A percentile compares a stretch with the other conserved stretches of the same genome.
phyloP scores from a whole-genome alignment of 2,329 filamentous ascomycete species.

The Colletotrichum noveboracense region DNA sequence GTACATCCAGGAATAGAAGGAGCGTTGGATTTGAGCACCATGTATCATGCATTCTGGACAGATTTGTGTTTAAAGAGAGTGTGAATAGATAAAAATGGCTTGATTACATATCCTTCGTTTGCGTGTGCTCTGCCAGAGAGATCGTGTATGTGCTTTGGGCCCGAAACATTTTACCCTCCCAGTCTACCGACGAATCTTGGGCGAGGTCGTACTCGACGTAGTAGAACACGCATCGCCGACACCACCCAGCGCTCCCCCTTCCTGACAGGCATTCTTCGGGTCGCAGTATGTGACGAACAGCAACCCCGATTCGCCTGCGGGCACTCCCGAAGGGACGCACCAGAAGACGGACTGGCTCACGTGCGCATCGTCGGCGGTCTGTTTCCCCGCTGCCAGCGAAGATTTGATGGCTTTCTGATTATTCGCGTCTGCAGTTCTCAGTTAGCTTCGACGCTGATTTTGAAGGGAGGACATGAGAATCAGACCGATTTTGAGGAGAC shows the following conservation, averaged over 20 bases:
- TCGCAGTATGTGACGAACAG: slow-evolving; percentile 17
- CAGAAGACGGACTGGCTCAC: slow-evolving; percentile 9
- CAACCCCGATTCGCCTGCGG: not conserved
- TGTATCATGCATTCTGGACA: not conserved
- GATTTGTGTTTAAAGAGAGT: not conserved
- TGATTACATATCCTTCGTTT: not conserved
- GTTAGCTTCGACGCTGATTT: not conserved
- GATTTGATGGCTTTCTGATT: not conserved
- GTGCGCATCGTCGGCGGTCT: slow-evolving; percentile 6
- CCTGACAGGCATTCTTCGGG: not conserved
- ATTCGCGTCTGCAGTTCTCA: not conserved
- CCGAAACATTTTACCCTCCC: not conserved
- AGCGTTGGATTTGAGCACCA: not conserved
- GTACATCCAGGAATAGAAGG: slow-evolving; percentile 55
- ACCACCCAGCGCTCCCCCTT: slow-evolving; percentile 7
- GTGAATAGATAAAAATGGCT: slow-evolving; percentile 6
- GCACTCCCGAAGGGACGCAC: slow-evolving; percentile 6
- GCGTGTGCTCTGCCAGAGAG: not conserved
- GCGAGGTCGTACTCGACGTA: not conserved
- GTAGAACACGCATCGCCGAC: slow-evolving; percentile 6
- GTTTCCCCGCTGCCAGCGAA: not conserved
- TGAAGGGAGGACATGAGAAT: not conserved
- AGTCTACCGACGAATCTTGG: not conserved
- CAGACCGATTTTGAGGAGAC: slow-evolving; percentile 8
- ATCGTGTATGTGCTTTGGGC: not conserved